Base-by-base conservation (phyloP, 2,329 filamentous ascomycete species). In the Calonectria multiphialidica region DNA sequence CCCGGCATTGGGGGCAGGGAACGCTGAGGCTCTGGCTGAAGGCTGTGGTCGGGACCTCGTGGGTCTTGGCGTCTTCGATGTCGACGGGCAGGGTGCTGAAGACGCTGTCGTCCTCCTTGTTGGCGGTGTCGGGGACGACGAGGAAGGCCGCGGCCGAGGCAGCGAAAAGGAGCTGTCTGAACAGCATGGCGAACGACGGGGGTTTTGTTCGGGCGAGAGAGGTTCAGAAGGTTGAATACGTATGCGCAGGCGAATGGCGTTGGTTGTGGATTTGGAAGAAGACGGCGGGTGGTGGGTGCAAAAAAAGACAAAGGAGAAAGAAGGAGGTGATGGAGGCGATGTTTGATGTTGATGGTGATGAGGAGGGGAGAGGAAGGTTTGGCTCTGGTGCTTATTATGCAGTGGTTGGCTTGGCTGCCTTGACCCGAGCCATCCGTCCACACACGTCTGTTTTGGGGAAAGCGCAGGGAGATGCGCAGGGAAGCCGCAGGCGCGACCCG, bases 1-100 rank as follows among this genome's bases (percentile, higher is more conserved):
- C 85, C 13, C 86, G 86, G 78, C 91, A 92, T 73, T 87, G 87
- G 23, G 85, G 83, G 78, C 91, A 93, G 71, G 88, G 84, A 44
- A 92, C 77, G 50, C 86, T 83, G 71, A 92, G 69, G 25, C 82
- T 80, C 72, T 87, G 85, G 28, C 76, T 74, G 45, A 83, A 76
- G 28, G 82, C 79, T 15, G 77, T 76, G 16, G 80, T 70, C 33
- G 85, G 82, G 68, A 86, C 79, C 59, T 84, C 81, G 73, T 85
- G 82, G 16, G 84, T 78, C 53, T 85, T 75, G 68, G 76, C 74
- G 8, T 82, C 72, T 50, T 85, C 75, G 68, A 77, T 72, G 9
- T 82, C 72, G 74, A 84, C 68, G 44, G 85, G 84, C 5, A 86
- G 81, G 30, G 84, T 76, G 66, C 85, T 84, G 81, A 87, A 83